Evolutionary conservation across 2,329 filamentous ascomycete genomes (phyloP), one percentile per base, ranked within the genome.

Genomic region (Onygenales sp.): DNA sequence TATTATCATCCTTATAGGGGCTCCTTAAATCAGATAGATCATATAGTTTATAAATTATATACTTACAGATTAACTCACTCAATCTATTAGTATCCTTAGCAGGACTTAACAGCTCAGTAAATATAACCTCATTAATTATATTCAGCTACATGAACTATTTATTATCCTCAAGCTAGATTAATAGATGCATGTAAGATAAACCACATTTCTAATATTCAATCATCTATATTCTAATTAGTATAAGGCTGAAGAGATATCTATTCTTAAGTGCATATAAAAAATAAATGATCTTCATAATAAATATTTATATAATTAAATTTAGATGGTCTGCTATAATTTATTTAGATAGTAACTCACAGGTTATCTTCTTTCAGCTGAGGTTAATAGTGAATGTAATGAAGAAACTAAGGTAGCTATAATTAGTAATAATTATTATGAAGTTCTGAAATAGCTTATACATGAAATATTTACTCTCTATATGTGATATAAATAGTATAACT

Each of bases 1-100:
- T 11, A 41, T 2, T 2, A 5, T 14, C 5, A 11, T 41, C 5
- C 5, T 3, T 41, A 41, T 11, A 41, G 38, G 5, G 2, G 10
- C 5, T 5, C 3, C 2, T 3, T 6, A 3, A 3, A 41, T 41
- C 2, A 3, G 11, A 3, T 6, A 17, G 2, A 17, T 11, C 1
- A 41, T 1, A 41, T 3, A 6, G 38, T 4, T 3, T 11, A 41
- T 41, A 41, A 1, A 41, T 11, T 6, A 41, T 41, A 11, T 3
- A 41, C 38, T 41, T 41, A 11, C 1, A 3, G 14, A 41, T 1
- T 1, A 14, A 11, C 11, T 14, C 5, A 6, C 1, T 4, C 11
- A 41, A 6, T 1, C 1, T 1, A 6, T 2, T 6, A 3, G 5
- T 41, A 6, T 11, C 2, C 2, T 11, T 5, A 41, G 38, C 1